Evolutionary conservation across 2,329 filamentous ascomycete genomes (phyloP).

Genomic region (Fusarium falciforme): DNA sequence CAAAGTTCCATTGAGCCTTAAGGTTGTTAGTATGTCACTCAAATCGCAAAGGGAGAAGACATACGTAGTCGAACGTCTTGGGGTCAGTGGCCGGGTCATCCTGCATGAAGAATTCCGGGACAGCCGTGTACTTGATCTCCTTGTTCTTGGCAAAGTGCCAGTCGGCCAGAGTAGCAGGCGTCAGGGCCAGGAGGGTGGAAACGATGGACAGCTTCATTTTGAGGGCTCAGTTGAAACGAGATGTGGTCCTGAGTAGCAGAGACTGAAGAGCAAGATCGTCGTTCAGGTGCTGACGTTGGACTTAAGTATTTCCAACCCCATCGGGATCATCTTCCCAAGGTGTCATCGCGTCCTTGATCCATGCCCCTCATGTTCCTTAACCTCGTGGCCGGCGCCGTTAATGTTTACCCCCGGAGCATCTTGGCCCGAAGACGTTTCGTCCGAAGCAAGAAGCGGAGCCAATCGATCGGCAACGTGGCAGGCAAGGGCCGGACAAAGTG

Average conservation of each 20-base stretch:
- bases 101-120: conserved; percentile 73
- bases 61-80: conserved; percentile 72
- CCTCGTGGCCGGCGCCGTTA: background rate
- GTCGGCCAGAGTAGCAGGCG: conserved; percentile 42
- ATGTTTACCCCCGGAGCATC: conserved; percentile 15
- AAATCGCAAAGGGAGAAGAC: conserved; percentile 26
- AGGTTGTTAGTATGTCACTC: background rate
- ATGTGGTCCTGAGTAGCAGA: background rate
- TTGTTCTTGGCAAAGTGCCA: conserved; percentile 49
- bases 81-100: conserved; percentile 68
- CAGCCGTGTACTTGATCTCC: conserved; percentile 69
- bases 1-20: conserved; percentile 71
- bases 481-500: conserved; percentile 27
- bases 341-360: conserved; percentile 17
- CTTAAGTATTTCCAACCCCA: conserved; percentile 20
- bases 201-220: conserved; percentile 49
- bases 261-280: background rate
- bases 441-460: conserved; percentile 35
- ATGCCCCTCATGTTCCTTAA: background rate
- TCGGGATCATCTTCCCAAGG: conserved; percentile 1
- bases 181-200: conserved; percentile 45
- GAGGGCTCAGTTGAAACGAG: background rate
- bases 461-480: conserved; percentile 47
- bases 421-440: conserved; percentile 26
- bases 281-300: background rate